Percentiles rank a stretch among this genome's conserved stretches.
These are phyloP conservation scores for Ceratocystis huliohia DNA, from an alignment of 2,329 filamentous ascomycete species.

Conservation along the genomic window DNA sequence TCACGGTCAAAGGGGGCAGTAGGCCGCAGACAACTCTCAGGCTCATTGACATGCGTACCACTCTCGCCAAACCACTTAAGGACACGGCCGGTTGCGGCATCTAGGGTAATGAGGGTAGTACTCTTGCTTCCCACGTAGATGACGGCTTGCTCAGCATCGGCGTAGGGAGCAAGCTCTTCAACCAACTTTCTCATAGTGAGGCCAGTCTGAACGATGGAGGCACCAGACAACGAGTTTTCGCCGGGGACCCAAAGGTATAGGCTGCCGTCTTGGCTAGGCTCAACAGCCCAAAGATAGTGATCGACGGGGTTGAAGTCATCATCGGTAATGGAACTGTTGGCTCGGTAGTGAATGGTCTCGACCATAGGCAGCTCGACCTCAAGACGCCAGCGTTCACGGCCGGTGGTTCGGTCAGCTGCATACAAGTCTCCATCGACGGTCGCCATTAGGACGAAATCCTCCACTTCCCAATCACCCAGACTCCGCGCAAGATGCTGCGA, in stretches of 20 bases:
- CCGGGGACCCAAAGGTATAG: conserved; percentile 77
- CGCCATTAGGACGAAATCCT: conserved; percentile 99
- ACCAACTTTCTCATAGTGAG: conserved; percentile 76
- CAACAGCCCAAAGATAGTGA: conserved; percentile 88
- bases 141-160: conserved; percentile 60
- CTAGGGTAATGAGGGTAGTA: conserved; percentile 76
- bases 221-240: conserved; percentile 17
- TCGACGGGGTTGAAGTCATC: conserved; percentile 55
- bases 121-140: conserved; percentile 88
- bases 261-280: conserved; percentile 74
- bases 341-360: conserved; percentile 69
- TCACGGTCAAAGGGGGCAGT: conserved; percentile 55
- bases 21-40: conserved; percentile 61
- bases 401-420: conserved; percentile 77
- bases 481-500: conserved; percentile 90
- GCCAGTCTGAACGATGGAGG: conserved; percentile 50
- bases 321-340: conserved; percentile 50
- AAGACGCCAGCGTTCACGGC: conserved; percentile 72
- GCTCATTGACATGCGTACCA: conserved; percentile 53
- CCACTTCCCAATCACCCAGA: conserved; percentile 98
- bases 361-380: conserved; percentile 78
- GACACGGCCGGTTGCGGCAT: conserved; percentile 71
- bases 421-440: conserved; percentile 97
- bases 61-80: conserved; percentile 72
- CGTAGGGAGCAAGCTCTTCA: conserved; percentile 68